A percentile compares a stretch with the other conserved stretches of the same genome.
Evolutionary conservation across 2,329 filamentous ascomycete species (phyloP).

Genomic region (Nemania sp.): DNA sequence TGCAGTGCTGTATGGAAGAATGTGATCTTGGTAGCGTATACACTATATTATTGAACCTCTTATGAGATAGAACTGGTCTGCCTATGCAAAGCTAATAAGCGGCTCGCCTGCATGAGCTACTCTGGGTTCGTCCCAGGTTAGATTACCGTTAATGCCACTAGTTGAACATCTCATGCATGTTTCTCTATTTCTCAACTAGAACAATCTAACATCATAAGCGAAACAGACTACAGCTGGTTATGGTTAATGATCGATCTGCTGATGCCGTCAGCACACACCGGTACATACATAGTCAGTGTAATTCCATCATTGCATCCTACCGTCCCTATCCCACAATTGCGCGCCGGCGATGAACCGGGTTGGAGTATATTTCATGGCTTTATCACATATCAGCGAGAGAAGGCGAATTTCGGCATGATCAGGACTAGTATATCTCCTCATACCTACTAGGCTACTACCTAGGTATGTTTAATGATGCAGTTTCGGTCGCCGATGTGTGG

Average conservation of each 20-base stretch:
- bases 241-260: neutral
- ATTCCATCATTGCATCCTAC: no score
- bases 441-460: no score
- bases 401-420: conserved; percentile 19
- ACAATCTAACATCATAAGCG: conserved; percentile 8
- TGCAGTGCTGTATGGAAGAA: conserved; percentile 9
- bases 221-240: conserved; percentile 1
- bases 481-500: conserved; percentile 25
- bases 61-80: neutral
- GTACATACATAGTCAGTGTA: neutral
- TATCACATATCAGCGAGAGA: neutral
- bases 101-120: conserved; percentile 17
- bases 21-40: neutral
- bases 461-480: conserved; percentile 21
- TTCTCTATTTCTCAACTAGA: neutral
- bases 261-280: neutral
- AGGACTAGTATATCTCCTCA: conserved; percentile 18
- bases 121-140: conserved; percentile 11
- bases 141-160: neutral
- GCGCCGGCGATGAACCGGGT: neutral
- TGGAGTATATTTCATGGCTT: neutral
- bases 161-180: neutral
- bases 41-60: neutral
- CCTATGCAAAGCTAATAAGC: conserved; percentile 17
- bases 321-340: neutral